These are phyloP conservation scores for Heterobasidion parviporum DNA, from an alignment of 1,284 basidiomycete species.

Conservation along the genomic window DNA sequence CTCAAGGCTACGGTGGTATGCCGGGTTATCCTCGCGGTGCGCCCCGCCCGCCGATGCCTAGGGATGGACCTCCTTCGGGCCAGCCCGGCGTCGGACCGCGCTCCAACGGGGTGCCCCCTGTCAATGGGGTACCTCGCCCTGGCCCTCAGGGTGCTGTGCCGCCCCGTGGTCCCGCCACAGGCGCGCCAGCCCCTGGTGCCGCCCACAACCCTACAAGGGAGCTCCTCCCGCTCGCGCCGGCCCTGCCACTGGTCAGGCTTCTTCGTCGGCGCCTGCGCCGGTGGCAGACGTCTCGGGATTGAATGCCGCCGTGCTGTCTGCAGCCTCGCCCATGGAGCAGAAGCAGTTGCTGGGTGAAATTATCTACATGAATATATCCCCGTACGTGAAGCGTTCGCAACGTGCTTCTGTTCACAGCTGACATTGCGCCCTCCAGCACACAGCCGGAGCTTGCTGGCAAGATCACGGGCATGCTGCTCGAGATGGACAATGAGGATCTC, in stretches of 20 bases:
- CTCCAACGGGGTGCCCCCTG: constrained; percentile 30
- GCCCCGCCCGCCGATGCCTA: constrained; percentile 31
- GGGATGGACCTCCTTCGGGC: constrained; percentile 38
- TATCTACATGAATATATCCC: constrained; percentile 82
- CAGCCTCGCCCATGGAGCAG: constrained; percentile 80
- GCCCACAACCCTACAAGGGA: constrained; percentile 20
- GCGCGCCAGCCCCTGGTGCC: constrained; percentile 28
- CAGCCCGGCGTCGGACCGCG: constrained; percentile 46
- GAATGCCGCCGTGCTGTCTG: constrained; percentile 55
- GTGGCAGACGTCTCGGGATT: constrained; percentile 37
- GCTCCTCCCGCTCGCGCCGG: constrained; percentile 22
- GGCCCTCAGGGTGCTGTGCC: constrained; percentile 26
- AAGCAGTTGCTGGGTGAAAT: constrained; percentile 96
- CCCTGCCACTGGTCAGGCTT: constrained; percentile 18
- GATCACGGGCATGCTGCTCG: constrained; percentile 95
- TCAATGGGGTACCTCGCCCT: constrained; percentile 41
- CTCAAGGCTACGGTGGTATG: constrained; percentile 60
- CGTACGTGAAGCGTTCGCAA: constrained; percentile 39
- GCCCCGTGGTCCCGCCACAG: constrained; percentile 37
- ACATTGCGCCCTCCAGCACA: constrained; percentile 29
- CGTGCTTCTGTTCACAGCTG: constrained; percentile 6
- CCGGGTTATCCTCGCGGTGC: constrained; percentile 52
- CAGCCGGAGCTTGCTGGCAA: constrained; percentile 91
- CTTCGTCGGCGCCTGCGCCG: constrained; percentile 22
- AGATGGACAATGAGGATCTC: constrained; percentile 94